Evolutionary conservation across 495 filamentous ascomycete species (phyloP), one percentile per base, ranked within the genome.

Genomic region (Penicillium turbatum): DNA sequence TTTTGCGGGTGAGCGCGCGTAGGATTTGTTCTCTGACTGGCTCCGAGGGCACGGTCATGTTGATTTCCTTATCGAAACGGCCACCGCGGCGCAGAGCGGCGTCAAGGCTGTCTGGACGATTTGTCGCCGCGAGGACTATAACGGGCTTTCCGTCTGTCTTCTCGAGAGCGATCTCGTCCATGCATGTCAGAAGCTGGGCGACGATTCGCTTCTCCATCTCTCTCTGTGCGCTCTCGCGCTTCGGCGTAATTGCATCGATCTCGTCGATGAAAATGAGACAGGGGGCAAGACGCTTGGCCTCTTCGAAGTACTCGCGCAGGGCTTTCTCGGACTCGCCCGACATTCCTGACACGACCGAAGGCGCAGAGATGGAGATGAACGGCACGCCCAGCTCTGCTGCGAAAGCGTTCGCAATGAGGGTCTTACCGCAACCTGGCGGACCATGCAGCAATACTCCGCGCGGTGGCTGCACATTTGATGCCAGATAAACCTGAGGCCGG

Each of bases 131-230:
- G 27, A 97, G 80, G 11, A 97, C 89, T 53, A 97, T 89, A 15
- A 97, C 92, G 9, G 90, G 88, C 72, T 93, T 95, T 15, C 89
- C 88, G 19, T 83, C 84, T 8, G 90, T 90, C 55, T 87, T 86
- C 35, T 90, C 86, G 46, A 90, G 75, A 30, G 88, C 87, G 48
- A 96, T 79, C 44, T 91, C 84, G 57, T 90, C 88, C 86, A 91
- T 87, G 57, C 89, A 93, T 10, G 89, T 92, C 53, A 96, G 75
- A 57, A 97, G 82, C 69, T 97, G 92, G 1, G 92, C 89, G 16
- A 97, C 92, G 63, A 97, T 97, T 41, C 92, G 75, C 70, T 92
- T 91, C 70, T 97, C 92, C 92, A 97, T 97, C 63, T 95, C 90
- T 59, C 90, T 83, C 63, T 95, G 91, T n/a, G 92, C 89, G 61